Percentiles rank a stretch among this genome's conserved stretches.
Conservation (phyloP, 1,284 basidiomycete genomes). For the Amylostereum chailletii region DNA sequence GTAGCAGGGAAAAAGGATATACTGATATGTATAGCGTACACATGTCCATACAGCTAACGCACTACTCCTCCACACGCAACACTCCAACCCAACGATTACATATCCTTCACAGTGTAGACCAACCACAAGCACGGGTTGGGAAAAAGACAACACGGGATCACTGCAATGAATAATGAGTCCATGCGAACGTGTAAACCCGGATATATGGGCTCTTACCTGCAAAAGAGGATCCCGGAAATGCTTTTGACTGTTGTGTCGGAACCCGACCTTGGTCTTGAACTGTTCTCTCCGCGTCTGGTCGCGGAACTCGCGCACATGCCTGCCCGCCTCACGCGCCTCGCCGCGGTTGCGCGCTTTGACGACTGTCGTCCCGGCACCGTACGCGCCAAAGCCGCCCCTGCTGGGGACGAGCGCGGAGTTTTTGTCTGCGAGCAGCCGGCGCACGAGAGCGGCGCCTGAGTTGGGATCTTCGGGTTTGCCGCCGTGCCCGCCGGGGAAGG, state of each 20-base stretch:
- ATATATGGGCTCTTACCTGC: conserved; percentile 18
- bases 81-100: too few species aligned
- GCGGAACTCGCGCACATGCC: conserved; percentile 80
- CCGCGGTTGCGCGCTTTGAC: conserved; percentile 91
- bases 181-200: background rate
- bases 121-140: too few species aligned
- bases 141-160: background rate
- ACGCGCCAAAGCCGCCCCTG: conserved; percentile 83
- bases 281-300: conserved; percentile 76
- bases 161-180: background rate
- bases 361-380: conserved; percentile 70
- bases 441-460: conserved; percentile 65
- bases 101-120: too few species aligned
- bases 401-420: conserved; percentile 75
- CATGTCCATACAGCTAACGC: too few species aligned
- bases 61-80: too few species aligned
- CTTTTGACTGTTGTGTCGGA: conserved; percentile 83
- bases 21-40: too few species aligned
- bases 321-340: conserved; percentile 88
- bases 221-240: conserved; percentile 57
- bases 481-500: conserved; percentile 38
- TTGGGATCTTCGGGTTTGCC: conserved; percentile 50
- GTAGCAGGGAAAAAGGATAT: too few species aligned
- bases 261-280: conserved; percentile 78
- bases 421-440: conserved; percentile 70